Conservation (phyloP, 495 filamentous ascomycete genomes). For the Amphirosellinia nigrospora region DNA sequence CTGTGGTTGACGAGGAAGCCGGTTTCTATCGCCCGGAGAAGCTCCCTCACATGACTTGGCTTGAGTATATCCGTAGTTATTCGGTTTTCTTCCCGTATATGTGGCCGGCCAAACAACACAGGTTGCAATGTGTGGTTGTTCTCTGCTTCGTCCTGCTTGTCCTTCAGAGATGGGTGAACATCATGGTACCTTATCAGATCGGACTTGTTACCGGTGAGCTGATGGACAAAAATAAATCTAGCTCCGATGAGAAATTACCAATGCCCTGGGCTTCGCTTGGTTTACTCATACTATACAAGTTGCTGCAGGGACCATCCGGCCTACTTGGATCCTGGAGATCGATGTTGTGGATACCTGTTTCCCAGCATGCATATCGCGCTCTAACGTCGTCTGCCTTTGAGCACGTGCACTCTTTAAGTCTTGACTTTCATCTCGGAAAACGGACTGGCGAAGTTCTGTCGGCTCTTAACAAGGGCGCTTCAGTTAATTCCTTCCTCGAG, state of each 20-base stretch:
- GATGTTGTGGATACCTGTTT: constrained; percentile 91
- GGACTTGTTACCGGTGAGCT: constrained; percentile 75
- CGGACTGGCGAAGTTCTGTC: constrained; percentile 95
- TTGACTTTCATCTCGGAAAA: constrained; percentile 97
- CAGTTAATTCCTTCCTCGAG: constrained; percentile 96
- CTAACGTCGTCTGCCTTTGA: constrained; percentile 95
- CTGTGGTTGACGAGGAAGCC: constrained; percentile 50
- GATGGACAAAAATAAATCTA: constrained; percentile 19
- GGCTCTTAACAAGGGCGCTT: constrained; percentile 91
- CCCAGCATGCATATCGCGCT: constrained; percentile 94
- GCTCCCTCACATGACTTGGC: constrained; percentile 60
- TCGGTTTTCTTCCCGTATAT: constrained; percentile 91
- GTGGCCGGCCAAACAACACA: constrained; percentile 74
- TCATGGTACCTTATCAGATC: constrained; percentile 78
- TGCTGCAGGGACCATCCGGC: constrained; percentile 88
- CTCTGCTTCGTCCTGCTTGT: constrained; percentile 79
- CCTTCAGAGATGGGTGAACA: constrained; percentile 78
- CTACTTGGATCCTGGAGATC: constrained; percentile 81
- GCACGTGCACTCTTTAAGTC: constrained; percentile 91
- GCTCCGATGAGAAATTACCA: constrained; percentile 36
- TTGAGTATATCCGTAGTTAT: constrained; percentile 90
- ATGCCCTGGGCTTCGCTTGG: constrained; percentile 62
- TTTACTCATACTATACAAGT: constrained; percentile 78
- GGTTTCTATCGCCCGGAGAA: constrained; percentile 60
- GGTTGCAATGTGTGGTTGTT: constrained; percentile 76